Evolutionary conservation across 2,329 filamentous ascomycete genomes (phyloP), one percentile per base, ranked within the genome.

Genomic region (Xylaria sp.): DNA sequence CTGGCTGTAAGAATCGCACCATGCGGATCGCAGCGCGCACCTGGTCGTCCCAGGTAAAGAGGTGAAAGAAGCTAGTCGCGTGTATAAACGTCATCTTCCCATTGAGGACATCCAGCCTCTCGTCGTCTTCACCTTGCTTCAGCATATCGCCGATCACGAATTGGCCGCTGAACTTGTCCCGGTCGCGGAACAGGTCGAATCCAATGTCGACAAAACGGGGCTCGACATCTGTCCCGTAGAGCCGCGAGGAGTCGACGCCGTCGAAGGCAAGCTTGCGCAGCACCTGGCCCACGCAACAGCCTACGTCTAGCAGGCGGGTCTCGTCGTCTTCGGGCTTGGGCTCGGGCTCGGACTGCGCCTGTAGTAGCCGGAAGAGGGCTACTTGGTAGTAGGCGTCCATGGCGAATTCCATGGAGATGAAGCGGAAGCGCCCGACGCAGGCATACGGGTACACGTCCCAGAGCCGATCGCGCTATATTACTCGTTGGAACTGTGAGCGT

Each of bases 101-200:
- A 31, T 80, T 74, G 1, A 86, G 73, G 1, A 66, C 67, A 2
- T 77, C 71, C 5, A 84, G 75, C 31, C 36, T 31, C 7, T n/a
- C 23, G 33, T 70, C 63, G 18, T 18, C 57, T 20, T 57, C 59
- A 12, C 77, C 76, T 52, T 62, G 58, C 31, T 79, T 75, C 48
- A 87, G 76, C 68, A 88, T 78, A 68, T 89, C 84, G 23, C 85
- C 87, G 2, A 82, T 74, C 36, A 89, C 78, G 70, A 89, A 88
- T 1, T 80, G 80, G 1, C 82, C 82, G 23, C 80, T 79, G 5
- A 89, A 78, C 41, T 65, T 81, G n/a, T 79, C 75, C 31, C 83
- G 82, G 69, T 91, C 90, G 55, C 84, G 83, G 79, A 92, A 92
- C 23, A 92, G 81, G 63, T 90, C 87, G 76, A 90, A 89, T 33